Evolutionary conservation across 306 rosid species (phyloP).

Genomic region (Gillenia trifoliata): DNA sequence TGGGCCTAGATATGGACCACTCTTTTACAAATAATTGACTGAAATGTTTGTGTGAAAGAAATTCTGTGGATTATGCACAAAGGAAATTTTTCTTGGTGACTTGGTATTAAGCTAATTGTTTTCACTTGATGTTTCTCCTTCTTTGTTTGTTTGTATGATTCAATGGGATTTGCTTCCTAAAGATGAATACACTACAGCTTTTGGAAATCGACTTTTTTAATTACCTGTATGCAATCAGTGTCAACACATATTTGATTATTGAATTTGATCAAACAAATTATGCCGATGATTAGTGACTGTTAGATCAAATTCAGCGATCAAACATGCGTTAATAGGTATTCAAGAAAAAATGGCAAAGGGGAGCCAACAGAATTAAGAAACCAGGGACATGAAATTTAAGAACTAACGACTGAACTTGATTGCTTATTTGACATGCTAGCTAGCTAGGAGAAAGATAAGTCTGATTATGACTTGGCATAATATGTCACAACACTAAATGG

Average conservation of each 20-base stretch:
- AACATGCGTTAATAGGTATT: not conserved
- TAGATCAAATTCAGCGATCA: not conserved
- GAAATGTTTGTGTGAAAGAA: not conserved
- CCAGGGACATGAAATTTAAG: not conserved
- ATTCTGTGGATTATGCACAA: not conserved
- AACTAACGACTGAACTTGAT: not conserved
- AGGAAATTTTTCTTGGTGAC: too few relatives aligned
- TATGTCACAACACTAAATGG: slow-evolving; percentile 2
- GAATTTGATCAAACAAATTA: too few relatives aligned
- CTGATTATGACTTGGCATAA: not conserved
- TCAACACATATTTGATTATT: too few relatives aligned
- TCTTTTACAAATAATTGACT: not conserved
- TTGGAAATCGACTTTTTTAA: too few relatives aligned
- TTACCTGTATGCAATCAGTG: not conserved
- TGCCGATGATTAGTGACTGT: not conserved
- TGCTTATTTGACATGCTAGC: not conserved
- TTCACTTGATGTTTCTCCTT: not conserved
- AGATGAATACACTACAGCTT: too few relatives aligned
- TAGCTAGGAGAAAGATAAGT: not conserved
- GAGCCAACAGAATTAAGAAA: not conserved
- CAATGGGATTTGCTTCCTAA: too few relatives aligned
- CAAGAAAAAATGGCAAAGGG: not conserved
- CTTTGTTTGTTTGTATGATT: not conserved
- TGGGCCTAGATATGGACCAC: not conserved
- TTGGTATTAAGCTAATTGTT: not conserved